A percentile compares a stretch with the other conserved stretches of the same genome.
phyloP scores from a whole-genome alignment of 768 basidiomycete genomes.

The Ramaria sp. region DNA sequence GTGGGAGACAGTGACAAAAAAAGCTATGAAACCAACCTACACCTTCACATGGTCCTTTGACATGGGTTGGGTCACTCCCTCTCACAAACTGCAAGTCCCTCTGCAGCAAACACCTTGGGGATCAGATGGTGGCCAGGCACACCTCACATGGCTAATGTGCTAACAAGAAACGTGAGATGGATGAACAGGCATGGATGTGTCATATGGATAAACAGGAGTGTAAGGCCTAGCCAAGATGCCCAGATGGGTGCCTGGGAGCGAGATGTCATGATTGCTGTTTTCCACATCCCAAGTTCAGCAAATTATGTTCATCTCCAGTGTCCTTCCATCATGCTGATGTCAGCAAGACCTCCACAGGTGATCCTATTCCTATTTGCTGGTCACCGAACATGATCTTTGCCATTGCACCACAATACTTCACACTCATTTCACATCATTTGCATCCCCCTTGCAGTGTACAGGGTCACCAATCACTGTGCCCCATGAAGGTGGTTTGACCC shows the following conservation, averaged over 20 bases:
- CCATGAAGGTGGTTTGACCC: too few relatives aligned
- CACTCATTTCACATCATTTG: too few relatives aligned
- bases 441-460: too few relatives aligned
- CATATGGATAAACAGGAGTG: conserved; percentile 42
- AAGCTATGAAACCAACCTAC: background rate
- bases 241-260: background rate
- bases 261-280: too few relatives aligned
- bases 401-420: too few relatives aligned
- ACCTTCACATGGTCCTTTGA: conserved; percentile 15
- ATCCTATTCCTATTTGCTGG: too few relatives aligned
- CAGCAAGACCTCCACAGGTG: too few relatives aligned
- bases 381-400: too few relatives aligned
- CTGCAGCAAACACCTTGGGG: conserved; percentile 55
- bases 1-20: background rate
- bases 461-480: too few relatives aligned
- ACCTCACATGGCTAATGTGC: conserved; percentile 57
- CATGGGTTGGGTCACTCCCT: conserved; percentile 31
- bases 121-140: conserved; percentile 66
- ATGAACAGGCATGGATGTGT: conserved; percentile 63
- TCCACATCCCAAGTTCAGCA: too few relatives aligned
- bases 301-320: too few relatives aligned
- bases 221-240: conserved; percentile 24
- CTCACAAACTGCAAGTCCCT: conserved; percentile 28
- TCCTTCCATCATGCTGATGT: too few relatives aligned
- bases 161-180: conserved; percentile 56